phyloP scores from a whole-genome alignment of 2,329 filamentous ascomycete species.

The Fusarium sp. region DNA sequence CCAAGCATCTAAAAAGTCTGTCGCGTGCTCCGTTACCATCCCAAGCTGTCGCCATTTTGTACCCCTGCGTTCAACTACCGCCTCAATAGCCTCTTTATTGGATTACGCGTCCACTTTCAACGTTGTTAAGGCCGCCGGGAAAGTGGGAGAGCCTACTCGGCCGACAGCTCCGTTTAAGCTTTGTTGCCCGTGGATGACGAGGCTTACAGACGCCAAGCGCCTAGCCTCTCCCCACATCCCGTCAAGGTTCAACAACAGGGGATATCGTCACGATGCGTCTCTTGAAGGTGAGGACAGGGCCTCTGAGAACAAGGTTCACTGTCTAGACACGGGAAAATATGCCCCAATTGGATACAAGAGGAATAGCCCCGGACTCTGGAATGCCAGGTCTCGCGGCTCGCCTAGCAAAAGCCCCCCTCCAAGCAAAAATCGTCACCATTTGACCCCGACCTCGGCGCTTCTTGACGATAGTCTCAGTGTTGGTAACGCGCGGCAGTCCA shows the following conservation, averaged over 20 bases:
- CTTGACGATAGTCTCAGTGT: not conserved
- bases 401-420: not conserved
- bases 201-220: not conserved
- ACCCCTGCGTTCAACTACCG: not conserved
- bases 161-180: not conserved
- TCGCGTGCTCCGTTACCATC: not conserved
- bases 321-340: not conserved
- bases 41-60: not conserved
- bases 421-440: not conserved
- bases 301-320: not conserved
- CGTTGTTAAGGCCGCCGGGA: not conserved
- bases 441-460: not conserved
- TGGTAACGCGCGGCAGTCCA: constrained; percentile 4
- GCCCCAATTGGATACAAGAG: not conserved
- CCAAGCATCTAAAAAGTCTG: not conserved
- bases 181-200: not conserved
- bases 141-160: not conserved
- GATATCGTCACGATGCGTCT: not conserved
- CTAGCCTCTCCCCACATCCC: not conserved
- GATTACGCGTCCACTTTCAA: not conserved
- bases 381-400: not conserved
- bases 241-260: not conserved
- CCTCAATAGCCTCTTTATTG: not conserved
- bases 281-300: not conserved
- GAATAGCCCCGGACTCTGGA: not conserved